phyloP scores from a whole-genome alignment of 495 filamentous ascomycete genomes.

The Penicillium cosmopolitanum region DNA sequence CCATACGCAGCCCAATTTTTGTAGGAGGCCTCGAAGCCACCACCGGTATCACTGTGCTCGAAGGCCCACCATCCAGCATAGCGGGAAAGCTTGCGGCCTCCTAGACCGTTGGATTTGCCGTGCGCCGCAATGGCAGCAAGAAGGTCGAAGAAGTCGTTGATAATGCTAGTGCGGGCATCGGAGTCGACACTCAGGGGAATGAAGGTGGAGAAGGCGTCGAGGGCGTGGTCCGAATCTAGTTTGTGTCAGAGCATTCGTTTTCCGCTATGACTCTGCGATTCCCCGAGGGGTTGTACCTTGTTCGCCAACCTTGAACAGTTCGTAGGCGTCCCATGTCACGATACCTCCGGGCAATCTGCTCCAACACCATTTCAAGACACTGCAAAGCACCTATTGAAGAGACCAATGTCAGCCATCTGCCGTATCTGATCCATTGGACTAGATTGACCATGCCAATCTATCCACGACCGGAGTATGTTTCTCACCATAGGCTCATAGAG shows the following conservation, averaged over 20 bases:
- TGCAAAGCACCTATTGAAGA: slow-evolving; percentile 76
- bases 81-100: slow-evolving; percentile 89
- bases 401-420: background rate
- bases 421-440: too few relatives aligned
- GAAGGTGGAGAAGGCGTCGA: slow-evolving; percentile 93
- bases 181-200: slow-evolving; percentile 94
- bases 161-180: slow-evolving; percentile 81
- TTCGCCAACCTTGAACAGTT: slow-evolving; percentile 93
- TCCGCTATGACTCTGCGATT: background rate
- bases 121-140: slow-evolving; percentile 80
- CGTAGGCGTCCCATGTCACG: slow-evolving; percentile 96
- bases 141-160: slow-evolving; percentile 96
- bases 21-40: slow-evolving; percentile 96
- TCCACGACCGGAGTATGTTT: background rate
- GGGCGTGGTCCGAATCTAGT: slow-evolving; percentile 86
- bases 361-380: slow-evolving; percentile 99
- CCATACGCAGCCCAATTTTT: slow-evolving; percentile 73
- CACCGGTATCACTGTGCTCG: slow-evolving; percentile 78
- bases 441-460: background rate
- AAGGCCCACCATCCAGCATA: slow-evolving; percentile 99
- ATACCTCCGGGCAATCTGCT: slow-evolving; percentile 89
- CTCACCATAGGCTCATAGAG: slow-evolving; percentile 92
- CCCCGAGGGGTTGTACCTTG: slow-evolving; percentile 61
- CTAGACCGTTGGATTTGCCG: slow-evolving; percentile 90
- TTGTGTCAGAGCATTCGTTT: slow-evolving; percentile 13